phyloP scores from a whole-genome alignment of 2,329 filamentous ascomycete species.

The Ceratocystiopsis sp. region DNA sequence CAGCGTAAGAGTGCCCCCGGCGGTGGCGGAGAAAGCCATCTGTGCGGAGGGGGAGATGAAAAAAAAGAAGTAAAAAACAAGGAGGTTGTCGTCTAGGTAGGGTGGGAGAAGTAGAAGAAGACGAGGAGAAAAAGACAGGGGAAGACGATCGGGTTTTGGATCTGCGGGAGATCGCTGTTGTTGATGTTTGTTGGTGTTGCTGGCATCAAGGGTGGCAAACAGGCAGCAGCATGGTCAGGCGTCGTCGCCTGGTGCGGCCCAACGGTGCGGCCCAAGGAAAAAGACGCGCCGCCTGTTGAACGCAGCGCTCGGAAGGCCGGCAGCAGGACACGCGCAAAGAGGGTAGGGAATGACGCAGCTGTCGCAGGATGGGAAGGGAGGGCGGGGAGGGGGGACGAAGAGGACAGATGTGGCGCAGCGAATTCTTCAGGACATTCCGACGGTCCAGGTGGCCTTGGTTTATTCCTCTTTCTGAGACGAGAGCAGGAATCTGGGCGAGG shows the following conservation, averaged over 20 bases:
- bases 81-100: not conserved
- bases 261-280: not conserved
- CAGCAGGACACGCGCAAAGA: not conserved
- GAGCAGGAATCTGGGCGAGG: not conserved
- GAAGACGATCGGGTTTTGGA: not conserved
- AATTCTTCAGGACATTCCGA: conserved; percentile 7
- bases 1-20: conserved; percentile 66
- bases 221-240: conserved; percentile 4
- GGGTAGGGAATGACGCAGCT: not conserved
- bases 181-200: not conserved
- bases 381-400: too few relatives aligned
- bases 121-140: not conserved
- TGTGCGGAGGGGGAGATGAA: too few relatives aligned
- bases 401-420: conserved; percentile 1
- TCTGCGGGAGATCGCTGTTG: not conserved
- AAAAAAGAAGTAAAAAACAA: not conserved
- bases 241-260: too few relatives aligned
- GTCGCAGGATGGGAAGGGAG: not conserved
- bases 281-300: too few relatives aligned
- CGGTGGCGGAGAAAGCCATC: conserved; percentile 42
- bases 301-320: not conserved
- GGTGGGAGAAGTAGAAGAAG: not conserved
- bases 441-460: not conserved
- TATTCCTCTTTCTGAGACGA: too few relatives aligned
- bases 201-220: not conserved